Evolutionary conservation across 371 early-diverging fungal species (phyloP), one percentile per base, ranked within the genome.

Genomic region (Lichtheimia ornata): DNA sequence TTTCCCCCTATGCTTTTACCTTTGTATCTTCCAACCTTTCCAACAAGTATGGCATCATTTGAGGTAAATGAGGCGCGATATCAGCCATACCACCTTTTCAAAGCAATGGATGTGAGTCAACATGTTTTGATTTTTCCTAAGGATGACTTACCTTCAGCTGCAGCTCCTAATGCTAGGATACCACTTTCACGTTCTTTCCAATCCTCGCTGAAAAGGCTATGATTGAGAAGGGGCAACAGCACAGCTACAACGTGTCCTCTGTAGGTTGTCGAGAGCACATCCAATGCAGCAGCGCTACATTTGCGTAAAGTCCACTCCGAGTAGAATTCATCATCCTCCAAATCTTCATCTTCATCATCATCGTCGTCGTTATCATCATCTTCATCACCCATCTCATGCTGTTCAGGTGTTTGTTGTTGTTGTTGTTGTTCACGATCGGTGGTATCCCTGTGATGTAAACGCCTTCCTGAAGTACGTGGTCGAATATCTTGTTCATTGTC

Each of bases 241-340:
- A 84, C 72, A 22, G 78, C 71, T 44, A 96, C 77, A 58, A 97
- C 83, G 13, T 86, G 85, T 63, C 88, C 85, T 44, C 82, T 87
- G 66, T 90, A 94, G 4, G 92, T 83, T 9, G 85, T 87, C 15
- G 96, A 85, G 41, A 97, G 70, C 13, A 93, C 89, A 62, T 98
- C 98, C 44, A 98, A 72, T 28, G 94, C 90, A 6, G 97, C 94
- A 0, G 98, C 97, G 5, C 95, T 89, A 79, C 96, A 97, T 74
- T 97, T 97, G 62, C 98, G 91, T 42, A 98, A 69, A 60, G 94
- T 97, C 98, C 98, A 98, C 68, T 94, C 93, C 53, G 86, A 87
- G 59, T 85, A 89, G 51, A 90, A 88, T 53, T 95, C 95, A 17
- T 96, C 95, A 43, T 92, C 91, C 42, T 94, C 95, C n/a, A 91